Conservation (phyloP, 2,329 filamentous ascomycete genomes). For the Zopfia rhizophila region DNA sequence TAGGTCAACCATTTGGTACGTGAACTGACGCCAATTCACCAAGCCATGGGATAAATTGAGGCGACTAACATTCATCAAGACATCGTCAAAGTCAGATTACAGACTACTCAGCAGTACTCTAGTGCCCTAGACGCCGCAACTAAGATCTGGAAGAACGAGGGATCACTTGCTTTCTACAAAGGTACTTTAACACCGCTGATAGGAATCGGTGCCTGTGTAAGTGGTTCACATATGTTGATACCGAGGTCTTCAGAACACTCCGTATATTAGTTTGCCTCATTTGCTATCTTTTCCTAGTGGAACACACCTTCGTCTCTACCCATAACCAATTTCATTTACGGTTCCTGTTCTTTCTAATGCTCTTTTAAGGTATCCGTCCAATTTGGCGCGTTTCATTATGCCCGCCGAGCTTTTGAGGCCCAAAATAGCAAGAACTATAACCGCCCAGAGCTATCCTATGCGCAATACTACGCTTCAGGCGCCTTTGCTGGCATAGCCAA, state of each 20-base stretch:
- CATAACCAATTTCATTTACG: neutral
- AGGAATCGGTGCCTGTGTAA: slow-evolving; percentile 93
- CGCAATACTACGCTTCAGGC: slow-evolving; percentile 89
- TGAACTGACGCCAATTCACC: slow-evolving; percentile 15
- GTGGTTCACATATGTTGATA: slow-evolving; percentile 22
- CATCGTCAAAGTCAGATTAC: slow-evolving; percentile 96
- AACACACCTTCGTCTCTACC: too few relatives aligned
- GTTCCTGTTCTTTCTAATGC: slow-evolving; percentile 1
- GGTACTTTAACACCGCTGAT: slow-evolving; percentile 94
- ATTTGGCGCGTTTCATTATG: slow-evolving; percentile 96
- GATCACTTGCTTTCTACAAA: slow-evolving; percentile 94
- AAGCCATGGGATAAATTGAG: slow-evolving; percentile 24
- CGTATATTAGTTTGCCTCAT: neutral
- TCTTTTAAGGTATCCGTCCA: slow-evolving; percentile 77
- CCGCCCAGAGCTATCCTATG: slow-evolving; percentile 72
- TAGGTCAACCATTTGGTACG: slow-evolving; percentile 74
- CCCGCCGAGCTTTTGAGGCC: slow-evolving; percentile 84
- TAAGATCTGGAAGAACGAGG: slow-evolving; percentile 88
- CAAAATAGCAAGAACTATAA: slow-evolving; percentile 65
- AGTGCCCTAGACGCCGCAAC: slow-evolving; percentile 82
- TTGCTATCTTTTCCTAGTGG: neutral
- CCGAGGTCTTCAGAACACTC: neutral
- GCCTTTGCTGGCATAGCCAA: slow-evolving; percentile 95
- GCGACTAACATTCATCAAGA: slow-evolving; percentile 61
- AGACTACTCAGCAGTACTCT: slow-evolving; percentile 85